Percentiles rank a stretch among this genome's conserved stretches.
These are phyloP conservation scores for Ilex paraguariensis DNA, from an alignment of 305 asterid species.

Conservation along the genomic window DNA sequence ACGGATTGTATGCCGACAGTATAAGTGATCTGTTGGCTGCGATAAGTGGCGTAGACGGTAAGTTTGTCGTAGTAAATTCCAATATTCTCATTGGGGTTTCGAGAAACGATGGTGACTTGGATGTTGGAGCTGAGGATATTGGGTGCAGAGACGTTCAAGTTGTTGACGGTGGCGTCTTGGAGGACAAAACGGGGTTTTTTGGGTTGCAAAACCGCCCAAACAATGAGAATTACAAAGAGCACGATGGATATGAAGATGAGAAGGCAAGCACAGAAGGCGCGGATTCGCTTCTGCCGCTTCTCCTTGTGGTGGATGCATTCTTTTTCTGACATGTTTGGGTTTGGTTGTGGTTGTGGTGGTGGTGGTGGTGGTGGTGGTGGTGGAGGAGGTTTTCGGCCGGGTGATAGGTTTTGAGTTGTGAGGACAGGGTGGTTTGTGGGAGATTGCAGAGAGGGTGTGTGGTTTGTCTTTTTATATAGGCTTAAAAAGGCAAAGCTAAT, in stretches of 20 bases:
- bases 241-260: constrained; percentile 26
- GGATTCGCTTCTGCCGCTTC: constrained; percentile 20
- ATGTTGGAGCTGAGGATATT: constrained; percentile 50
- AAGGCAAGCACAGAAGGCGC: constrained; percentile 21
- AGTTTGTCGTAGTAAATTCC: constrained; percentile 58
- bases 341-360: constrained; percentile 3
- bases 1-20: constrained; percentile 47
- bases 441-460: no score
- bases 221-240: constrained; percentile 41
- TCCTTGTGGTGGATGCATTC: constrained; percentile 57
- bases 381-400: no score
- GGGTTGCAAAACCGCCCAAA: constrained; percentile 63
- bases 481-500: neutral
- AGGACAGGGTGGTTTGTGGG: neutral
- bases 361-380: neutral
- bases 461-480: neutral
- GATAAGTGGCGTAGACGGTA: constrained; percentile 55
- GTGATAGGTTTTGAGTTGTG: neutral
- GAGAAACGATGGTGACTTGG: constrained; percentile 54
- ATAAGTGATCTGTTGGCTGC: constrained; percentile 57
- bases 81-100: constrained; percentile 56
- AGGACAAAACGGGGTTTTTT: constrained; percentile 61
- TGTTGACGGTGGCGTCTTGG: constrained; percentile 68
- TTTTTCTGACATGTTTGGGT: constrained; percentile 40
- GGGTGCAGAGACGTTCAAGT: constrained; percentile 48